Base-by-base conservation (phyloP, 768 basidiomycete genomes). In the Tephrocybe sp. region DNA sequence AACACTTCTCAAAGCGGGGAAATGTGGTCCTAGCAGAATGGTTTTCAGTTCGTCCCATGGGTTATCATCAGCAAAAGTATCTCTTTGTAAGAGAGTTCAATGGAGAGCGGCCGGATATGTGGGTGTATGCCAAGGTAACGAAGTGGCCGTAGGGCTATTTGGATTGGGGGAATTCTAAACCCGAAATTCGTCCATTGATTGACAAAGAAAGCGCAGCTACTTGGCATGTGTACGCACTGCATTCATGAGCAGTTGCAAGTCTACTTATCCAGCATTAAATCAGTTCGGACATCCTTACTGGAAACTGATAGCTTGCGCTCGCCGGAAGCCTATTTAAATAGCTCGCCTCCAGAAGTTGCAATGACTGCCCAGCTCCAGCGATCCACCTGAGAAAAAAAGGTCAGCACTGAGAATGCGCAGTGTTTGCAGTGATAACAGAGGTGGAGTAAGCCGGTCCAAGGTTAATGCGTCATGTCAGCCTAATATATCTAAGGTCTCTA, bases 341-440 rank as follows among this genome's bases (percentile, higher is more conserved):
- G 10, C 37, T 39, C n/a, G 18, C 30, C 36, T 45, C 43, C n/a
- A 53, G 45, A 40, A 47, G 11, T 39, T 40, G 45, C 26, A 53
- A 42, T 17, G 51, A 40, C 21, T 32, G 24, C 17, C 51, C 45
- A 42, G 51, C 51, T 7, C 34, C 38, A 39, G 40, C 28, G 32
- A 47, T 33, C n/a, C 34, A 42, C 24, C 17, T 53, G 15, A 24
- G 45, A 21, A 34, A 12, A 20, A 5, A 15, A 39, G 18, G 18
- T 20, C 12, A 10, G n/a, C 32, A 18, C 12, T 15, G 1, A n/a
- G 10, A 20, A 45, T 30, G 39, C 32, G 41, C 26, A 53, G 40
- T 17, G 4, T 32, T 48, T 26, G 36, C 45, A 53, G 44, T 23
- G 45, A 53, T 15, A 36, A 53, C 28, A 53, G 51, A 47, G 51